Evolutionary conservation across 2,329 filamentous ascomycete genomes (phyloP).

Genomic region (Calonectria leucothoes): DNA sequence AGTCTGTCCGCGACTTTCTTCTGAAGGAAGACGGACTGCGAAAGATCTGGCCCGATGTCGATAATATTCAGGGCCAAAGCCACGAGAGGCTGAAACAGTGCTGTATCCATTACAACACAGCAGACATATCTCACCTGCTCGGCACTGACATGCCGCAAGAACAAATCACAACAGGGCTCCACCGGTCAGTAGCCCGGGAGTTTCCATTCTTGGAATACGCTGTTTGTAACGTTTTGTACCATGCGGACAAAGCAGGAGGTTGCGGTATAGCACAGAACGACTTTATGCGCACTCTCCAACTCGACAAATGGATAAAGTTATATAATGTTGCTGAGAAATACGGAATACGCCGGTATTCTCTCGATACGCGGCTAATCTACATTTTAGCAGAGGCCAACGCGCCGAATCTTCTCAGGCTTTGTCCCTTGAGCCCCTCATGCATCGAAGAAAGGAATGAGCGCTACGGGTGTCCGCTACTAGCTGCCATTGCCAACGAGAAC

Average conservation of each 20-base stretch:
- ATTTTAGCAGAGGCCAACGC: not conserved
- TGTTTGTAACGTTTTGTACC: not conserved
- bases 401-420: not conserved
- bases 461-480: not conserved
- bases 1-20: conserved; percentile 3
- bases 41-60: not conserved
- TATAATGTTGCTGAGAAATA: not conserved
- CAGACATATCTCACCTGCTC: not conserved
- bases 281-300: not conserved
- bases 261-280: not conserved
- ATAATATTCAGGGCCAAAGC: not conserved
- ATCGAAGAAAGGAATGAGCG: not conserved
- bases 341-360: not conserved
- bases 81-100: not conserved
- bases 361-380: not conserved
- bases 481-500: not conserved
- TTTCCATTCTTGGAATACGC: not conserved
- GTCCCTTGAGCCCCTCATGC: not conserved
- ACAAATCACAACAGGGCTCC: not conserved
- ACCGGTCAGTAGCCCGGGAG: not conserved
- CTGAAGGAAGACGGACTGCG: not conserved
- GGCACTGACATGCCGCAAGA: too few species aligned
- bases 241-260: not conserved
- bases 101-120: not conserved
- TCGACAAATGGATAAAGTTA: not conserved